Evolutionary conservation across 108 stramenopile species (phyloP).

Genomic region (Cylindrotheca closterium): DNA sequence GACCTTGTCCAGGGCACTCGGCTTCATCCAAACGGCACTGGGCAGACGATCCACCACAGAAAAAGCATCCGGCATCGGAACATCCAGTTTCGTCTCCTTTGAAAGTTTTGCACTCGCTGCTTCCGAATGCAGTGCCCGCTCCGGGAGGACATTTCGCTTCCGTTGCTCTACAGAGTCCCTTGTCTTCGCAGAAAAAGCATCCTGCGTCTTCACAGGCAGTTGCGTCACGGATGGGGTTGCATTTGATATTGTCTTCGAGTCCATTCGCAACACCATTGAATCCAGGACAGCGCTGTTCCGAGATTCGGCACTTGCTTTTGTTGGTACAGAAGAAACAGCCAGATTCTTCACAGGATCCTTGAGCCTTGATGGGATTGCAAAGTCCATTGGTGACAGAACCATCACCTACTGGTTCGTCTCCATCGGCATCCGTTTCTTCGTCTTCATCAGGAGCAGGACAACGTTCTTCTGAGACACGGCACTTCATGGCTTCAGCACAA

Average conservation of each 20-base stretch:
- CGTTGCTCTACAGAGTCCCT: not conserved
- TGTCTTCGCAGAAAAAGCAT: slow-evolving; percentile 8
- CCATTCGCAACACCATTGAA: slow-evolving; percentile 9
- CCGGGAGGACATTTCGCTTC: slow-evolving; percentile 10
- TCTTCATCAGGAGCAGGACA: not conserved
- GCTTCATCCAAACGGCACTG: slow-evolving; percentile 1
- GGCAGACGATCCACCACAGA: not conserved
- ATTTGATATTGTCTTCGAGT: not conserved
- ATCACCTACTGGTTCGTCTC: too few relatives aligned
- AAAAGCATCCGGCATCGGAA: slow-evolving; percentile 1
- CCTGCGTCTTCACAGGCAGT: slow-evolving; percentile 8
- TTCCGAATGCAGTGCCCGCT: too few relatives aligned
- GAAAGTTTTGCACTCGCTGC: too few relatives aligned
- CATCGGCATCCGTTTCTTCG: too few relatives aligned
- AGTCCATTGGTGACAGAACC: not conserved
- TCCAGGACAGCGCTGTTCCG: slow-evolving; percentile 6
- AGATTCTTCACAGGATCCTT: not conserved
- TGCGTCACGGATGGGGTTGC: slow-evolving; percentile 3
- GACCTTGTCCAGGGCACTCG: slow-evolving; percentile 13
- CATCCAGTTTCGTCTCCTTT: too few relatives aligned
- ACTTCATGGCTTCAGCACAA: not conserved
- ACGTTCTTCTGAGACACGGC: not conserved
- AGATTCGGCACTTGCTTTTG: not conserved
- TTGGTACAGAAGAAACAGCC: slow-evolving; percentile 10
- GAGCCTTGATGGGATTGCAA: not conserved